Percentiles rank a stretch among this genome's conserved stretches.
Conservation (phyloP, 2,329 filamentous ascomycete species). For the Dactylellina drechsleri region DNA sequence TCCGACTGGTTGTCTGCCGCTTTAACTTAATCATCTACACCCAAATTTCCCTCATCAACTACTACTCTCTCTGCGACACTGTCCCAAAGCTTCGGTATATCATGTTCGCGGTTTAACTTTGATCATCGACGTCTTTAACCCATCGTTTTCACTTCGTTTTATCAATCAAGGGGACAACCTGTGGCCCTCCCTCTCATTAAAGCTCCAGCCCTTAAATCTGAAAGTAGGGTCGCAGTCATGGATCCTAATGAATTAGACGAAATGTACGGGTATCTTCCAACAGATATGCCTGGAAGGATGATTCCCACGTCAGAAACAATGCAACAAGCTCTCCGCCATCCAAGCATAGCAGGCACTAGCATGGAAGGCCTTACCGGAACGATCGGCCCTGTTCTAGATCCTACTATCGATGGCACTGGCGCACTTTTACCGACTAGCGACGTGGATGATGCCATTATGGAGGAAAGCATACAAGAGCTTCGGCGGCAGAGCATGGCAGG, state of each 20-base stretch:
- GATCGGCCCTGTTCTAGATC: constrained; percentile 35
- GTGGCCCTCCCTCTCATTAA: too few species aligned
- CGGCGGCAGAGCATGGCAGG: constrained; percentile 50
- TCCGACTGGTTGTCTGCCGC: too few species aligned
- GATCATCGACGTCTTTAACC: too few species aligned
- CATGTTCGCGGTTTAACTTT: too few species aligned
- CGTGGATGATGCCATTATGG: constrained; percentile 47
- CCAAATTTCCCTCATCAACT: too few species aligned
- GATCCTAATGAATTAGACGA: constrained; percentile 41
- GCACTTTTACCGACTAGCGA: constrained; percentile 23
- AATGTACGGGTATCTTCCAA: constrained; percentile 30
- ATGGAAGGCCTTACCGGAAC: constrained; percentile 43
- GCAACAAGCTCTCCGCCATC: constrained; percentile 27
- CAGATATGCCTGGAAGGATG: constrained; percentile 15
- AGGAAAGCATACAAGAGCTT: constrained; percentile 48
- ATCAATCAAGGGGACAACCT: too few species aligned
- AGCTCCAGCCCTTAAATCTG: not conserved
- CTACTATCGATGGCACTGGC: constrained; percentile 26
- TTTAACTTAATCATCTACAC: too few species aligned
- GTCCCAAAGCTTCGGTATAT: too few species aligned
- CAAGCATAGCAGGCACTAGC: constrained; percentile 35
- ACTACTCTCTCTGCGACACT: too few species aligned
- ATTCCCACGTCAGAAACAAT: constrained; percentile 35
- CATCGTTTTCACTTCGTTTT: too few species aligned
- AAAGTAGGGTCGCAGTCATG: constrained; percentile 6